Evolutionary conservation across 2,329 filamentous ascomycete species (phyloP), one percentile per base, ranked within the genome.

Genomic region (Calonectria pseudoreteaudii): DNA sequence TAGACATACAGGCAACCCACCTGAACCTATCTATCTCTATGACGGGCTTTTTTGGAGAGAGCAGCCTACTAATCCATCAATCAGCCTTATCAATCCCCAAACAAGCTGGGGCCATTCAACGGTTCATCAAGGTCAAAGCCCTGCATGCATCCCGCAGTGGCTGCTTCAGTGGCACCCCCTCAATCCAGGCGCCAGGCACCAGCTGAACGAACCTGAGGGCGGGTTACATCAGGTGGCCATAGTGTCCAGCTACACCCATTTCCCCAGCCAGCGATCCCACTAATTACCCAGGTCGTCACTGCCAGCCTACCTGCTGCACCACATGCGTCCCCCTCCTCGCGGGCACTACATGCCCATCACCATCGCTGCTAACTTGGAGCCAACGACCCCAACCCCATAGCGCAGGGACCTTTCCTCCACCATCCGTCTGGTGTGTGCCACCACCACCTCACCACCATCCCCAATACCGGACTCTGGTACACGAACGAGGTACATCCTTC

Each of bases 221-320:
- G 38, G 41, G 47, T 49, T 68, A 34, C 70, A 65, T 65, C 34
- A 47, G 62, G 62, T 44, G 41, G 47, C 41, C 66, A 34, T 66
- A 72, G 69, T 38, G 52, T 64, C 64, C 49, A 65, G 64, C 34
- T 53, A 53, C 30, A 38, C 44, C 47, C 30, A 50, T 60, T 60
- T 44, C 66, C 70, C 70, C 58, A 58, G 66, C 31, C 26, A 41
- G 66, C 58, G 56, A 72, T 72, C 47, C 69, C 70, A 65, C 70
- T 68, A 72, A 65, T 53, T 41, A 53, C 26, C 69, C 41, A 36
- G 52, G 34, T 36, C 18, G n/a, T 16, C 38, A 23, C 69, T 58
- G 62, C 52, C 44, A 65, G 50, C 16, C 50, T 53, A 41, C 56
- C 56, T 41, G 13, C 56, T 41, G 56, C 56, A 65, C 60, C 60